Conservation (phyloP, 768 basidiomycete genomes). For the Termitomyces titanicus region DNA sequence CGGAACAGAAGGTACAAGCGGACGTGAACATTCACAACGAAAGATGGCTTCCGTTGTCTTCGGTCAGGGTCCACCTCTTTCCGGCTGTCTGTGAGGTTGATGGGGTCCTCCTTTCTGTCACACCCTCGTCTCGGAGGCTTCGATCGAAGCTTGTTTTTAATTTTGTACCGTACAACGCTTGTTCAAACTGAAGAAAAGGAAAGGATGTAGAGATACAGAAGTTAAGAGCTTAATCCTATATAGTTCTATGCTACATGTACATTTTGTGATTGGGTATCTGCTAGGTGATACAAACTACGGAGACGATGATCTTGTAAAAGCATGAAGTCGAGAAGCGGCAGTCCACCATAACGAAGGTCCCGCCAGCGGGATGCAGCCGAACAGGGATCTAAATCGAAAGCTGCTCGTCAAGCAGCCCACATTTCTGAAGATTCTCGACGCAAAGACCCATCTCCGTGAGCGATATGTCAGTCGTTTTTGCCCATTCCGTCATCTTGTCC, state of each 20-base stretch:
- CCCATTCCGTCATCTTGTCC: slow-evolving; percentile 8
- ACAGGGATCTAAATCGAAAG: neutral
- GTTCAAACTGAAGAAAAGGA: too few relatives aligned
- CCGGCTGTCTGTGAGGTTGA: too few relatives aligned
- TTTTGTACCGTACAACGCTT: too few relatives aligned
- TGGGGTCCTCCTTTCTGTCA: too few relatives aligned
- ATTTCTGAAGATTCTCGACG: neutral
- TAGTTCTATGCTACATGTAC: neutral
- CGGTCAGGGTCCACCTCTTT: too few relatives aligned
- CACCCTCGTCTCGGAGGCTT: too few relatives aligned
- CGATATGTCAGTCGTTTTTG: neutral
- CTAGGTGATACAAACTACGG: neutral
- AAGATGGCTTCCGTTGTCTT: too few relatives aligned
- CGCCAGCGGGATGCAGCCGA: neutral
- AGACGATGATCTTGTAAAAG: neutral
- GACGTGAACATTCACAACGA: too few relatives aligned
- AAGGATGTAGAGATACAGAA: too few relatives aligned
- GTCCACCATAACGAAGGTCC: neutral
- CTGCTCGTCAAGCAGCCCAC: neutral
- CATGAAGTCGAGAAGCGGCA: neutral
- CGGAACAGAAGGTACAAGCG: too few relatives aligned
- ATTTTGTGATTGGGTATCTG: neutral
- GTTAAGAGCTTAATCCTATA: too few relatives aligned
- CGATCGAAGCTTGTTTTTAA: too few relatives aligned
- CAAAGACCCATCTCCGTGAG: neutral